phyloP scores from a whole-genome alignment of 2,329 filamentous ascomycete species.

The Diaporthe batatas region DNA sequence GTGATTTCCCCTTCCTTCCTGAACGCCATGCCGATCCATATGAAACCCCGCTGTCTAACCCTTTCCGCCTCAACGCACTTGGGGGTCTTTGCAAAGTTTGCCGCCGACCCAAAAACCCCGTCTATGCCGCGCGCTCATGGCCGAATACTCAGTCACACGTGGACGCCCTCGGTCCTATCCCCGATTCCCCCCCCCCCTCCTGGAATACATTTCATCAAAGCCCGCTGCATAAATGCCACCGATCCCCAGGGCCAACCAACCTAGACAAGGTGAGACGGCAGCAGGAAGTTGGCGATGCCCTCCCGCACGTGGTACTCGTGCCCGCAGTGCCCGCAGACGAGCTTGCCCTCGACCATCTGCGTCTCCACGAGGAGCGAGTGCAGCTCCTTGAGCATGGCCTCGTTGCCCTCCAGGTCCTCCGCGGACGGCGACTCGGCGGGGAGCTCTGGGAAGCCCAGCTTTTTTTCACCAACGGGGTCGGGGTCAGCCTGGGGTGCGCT shows the following conservation, averaged over 20 bases:
- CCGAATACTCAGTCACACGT: neutral
- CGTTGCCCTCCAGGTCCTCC: conserved; percentile 73
- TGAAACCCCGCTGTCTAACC: neutral
- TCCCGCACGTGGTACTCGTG: conserved; percentile 96
- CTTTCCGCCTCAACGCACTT: neutral
- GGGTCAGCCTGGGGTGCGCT: conserved; percentile 32
- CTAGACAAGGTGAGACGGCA: conserved; percentile 93
- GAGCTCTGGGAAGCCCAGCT: conserved; percentile 85
- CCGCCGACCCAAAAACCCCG: neutral
- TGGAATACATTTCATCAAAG: neutral
- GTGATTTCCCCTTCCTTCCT: conserved; percentile 38
- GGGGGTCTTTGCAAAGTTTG: too few species aligned
- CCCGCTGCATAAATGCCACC: too few species aligned
- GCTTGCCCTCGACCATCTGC: conserved; percentile 86
- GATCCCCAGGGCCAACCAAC: too few species aligned
- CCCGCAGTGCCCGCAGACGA: conserved; percentile 91
- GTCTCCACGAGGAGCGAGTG: conserved; percentile 90
- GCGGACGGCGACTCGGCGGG: conserved; percentile 73
- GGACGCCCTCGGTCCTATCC: neutral
- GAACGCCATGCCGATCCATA: conserved; percentile 37
- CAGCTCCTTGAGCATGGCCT: conserved; percentile 80
- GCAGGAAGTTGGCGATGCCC: conserved; percentile 94
- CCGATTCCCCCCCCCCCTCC: neutral
- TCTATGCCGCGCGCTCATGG: neutral
- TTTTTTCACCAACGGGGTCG: conserved; percentile 12